Conservation (phyloP, 1,139 yeast species). For the Suhomyces atakaporum region DNA sequence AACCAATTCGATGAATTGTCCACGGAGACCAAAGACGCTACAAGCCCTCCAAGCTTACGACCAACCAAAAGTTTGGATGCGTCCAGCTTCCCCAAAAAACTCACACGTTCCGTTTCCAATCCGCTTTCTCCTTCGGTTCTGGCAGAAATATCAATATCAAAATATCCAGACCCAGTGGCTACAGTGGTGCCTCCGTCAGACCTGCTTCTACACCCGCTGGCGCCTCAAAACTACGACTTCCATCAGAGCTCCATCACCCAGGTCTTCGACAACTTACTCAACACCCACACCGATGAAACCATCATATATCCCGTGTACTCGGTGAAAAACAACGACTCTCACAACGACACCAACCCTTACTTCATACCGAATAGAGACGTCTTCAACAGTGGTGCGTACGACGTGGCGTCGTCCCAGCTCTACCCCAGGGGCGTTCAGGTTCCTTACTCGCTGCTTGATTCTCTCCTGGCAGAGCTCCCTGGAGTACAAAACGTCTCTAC, state of each 20-base stretch:
- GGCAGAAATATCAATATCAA: too few species aligned
- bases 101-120: background rate
- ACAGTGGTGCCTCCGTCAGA: background rate
- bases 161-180: too few species aligned
- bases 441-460: too few species aligned
- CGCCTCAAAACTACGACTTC: background rate
- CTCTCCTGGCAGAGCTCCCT: constrained; percentile 11
- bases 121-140: background rate
- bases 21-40: constrained; percentile 7
- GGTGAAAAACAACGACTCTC: constrained; percentile 16
- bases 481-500: constrained; percentile 11
- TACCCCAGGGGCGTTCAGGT: too few species aligned
- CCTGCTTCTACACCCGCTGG: background rate
- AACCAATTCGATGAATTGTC: constrained; percentile 15
- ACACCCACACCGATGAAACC: constrained; percentile 23
- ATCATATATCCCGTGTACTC: constrained; percentile 46
- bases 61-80: background rate
- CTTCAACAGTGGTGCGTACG: constrained; percentile 10
- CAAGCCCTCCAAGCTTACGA: background rate
- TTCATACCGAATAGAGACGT: constrained; percentile 12
- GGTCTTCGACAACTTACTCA: constrained; percentile 30
- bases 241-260: constrained; percentile 23
- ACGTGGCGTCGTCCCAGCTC: constrained; percentile 1
- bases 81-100: background rate
- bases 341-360: constrained; percentile 7